phyloP scores from a whole-genome alignment of 768 basidiomycete genomes.

The Phlegmacium glaucopus region DNA sequence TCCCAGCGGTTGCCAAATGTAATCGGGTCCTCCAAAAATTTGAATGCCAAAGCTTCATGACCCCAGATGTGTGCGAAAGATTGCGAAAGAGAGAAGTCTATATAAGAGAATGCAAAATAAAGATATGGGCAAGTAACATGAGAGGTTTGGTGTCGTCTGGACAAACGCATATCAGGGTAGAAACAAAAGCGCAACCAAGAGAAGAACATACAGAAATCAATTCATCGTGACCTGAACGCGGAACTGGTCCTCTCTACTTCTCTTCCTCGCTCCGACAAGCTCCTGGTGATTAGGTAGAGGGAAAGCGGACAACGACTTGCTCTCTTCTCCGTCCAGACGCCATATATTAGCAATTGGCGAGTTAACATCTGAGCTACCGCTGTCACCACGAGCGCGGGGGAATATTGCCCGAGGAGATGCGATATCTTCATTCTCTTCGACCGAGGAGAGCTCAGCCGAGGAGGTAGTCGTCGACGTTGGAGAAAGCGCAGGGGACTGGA shows the following conservation, averaged over 20 bases:
- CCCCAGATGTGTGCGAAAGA: too few species aligned
- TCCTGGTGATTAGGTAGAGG: constrained; percentile 37
- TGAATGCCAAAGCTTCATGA: too few species aligned
- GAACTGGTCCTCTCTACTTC: constrained; percentile 31
- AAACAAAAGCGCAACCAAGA: background rate
- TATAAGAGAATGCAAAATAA: too few species aligned
- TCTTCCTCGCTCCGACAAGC: constrained; percentile 29
- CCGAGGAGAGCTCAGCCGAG: constrained; percentile 62
- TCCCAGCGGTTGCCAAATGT: background rate
- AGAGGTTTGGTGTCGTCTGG: too few species aligned
- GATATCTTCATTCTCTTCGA: constrained; percentile 53
- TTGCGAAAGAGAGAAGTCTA: too few species aligned
- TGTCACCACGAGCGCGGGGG: constrained; percentile 24
- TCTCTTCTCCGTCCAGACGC: constrained; percentile 72
- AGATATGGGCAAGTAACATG: too few species aligned
- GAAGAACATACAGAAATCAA: background rate
- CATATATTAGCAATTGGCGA: constrained; percentile 55
- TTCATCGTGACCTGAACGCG: constrained; percentile 13
- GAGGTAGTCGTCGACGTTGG: constrained; percentile 53
- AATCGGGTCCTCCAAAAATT: background rate
- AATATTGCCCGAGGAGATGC: constrained; percentile 23
- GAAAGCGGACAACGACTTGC: constrained; percentile 48
- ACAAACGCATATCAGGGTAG: background rate
- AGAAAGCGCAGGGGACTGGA: constrained; percentile 64
- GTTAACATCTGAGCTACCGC: constrained; percentile 18